Evolutionary conservation across 179 eudicot genomes (phyloP).

Genomic region (Vitellaria paradoxa): DNA sequence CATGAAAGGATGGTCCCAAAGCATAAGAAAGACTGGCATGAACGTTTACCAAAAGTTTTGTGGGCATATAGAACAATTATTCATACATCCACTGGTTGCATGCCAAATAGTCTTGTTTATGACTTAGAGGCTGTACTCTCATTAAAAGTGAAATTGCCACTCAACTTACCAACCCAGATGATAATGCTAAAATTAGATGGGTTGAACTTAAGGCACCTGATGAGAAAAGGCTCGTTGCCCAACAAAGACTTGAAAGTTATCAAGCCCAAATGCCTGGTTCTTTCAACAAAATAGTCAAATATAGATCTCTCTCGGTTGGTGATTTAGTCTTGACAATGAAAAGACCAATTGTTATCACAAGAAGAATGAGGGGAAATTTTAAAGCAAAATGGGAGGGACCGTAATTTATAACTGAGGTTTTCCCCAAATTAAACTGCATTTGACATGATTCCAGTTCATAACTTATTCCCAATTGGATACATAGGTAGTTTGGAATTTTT

Average conservation of each 20-base stretch:
- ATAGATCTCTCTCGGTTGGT: not conserved
- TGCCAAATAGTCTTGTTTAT: not conserved
- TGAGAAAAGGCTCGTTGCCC: slow-evolving; percentile 1
- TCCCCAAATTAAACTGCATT: not conserved
- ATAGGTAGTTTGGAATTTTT: too few species aligned
- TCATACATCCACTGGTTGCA: not conserved
- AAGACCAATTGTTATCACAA: not conserved
- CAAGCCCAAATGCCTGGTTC: slow-evolving; percentile 1
- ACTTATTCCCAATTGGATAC: slow-evolving; percentile 6
- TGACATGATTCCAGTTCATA: slow-evolving; percentile 5
- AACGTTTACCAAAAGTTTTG: not conserved
- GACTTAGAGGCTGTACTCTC: not conserved
- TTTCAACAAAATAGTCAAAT: slow-evolving; percentile 3
- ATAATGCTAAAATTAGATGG: slow-evolving; percentile 5
- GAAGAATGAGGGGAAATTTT: slow-evolving; percentile 2
- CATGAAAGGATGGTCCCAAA: slow-evolving; percentile 9
- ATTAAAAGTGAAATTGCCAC: not conserved
- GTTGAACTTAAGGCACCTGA: slow-evolving; percentile 4
- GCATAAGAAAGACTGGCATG: slow-evolving; percentile 1
- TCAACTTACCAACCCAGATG: slow-evolving; percentile 2
- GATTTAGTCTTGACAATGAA: slow-evolving; percentile 10
- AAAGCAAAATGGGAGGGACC: slow-evolving; percentile 13
- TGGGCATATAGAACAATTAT: slow-evolving; percentile 10
- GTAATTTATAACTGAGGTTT: slow-evolving; percentile 13
- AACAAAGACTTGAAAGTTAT: not conserved